A percentile compares a stretch with the other conserved stretches of the same genome.
Evolutionary conservation across 2,329 filamentous ascomycete species (phyloP).

Genomic region (Sclerotinia sclerotiorum): DNA sequence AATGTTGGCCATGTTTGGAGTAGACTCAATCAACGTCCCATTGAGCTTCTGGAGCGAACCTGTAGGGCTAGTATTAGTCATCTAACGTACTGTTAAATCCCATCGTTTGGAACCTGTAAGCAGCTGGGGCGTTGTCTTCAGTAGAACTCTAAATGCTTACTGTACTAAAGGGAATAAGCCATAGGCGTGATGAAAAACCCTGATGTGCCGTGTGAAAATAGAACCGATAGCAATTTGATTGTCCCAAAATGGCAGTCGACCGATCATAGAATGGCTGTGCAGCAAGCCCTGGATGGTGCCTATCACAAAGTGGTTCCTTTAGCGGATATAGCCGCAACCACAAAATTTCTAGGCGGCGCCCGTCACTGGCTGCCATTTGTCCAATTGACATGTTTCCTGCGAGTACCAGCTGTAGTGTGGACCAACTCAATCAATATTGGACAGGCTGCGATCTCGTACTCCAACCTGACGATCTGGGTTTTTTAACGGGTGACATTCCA

Average conservation of each 20-base stretch:
- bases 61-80: conserved; percentile 20
- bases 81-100: conserved; percentile 8
- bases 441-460: conserved; percentile 20
- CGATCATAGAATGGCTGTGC: conserved; percentile 20
- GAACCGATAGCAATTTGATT: conserved; percentile 13
- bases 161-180: conserved; percentile 10
- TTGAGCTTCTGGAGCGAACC: not conserved
- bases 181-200: not conserved
- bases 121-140: conserved; percentile 11
- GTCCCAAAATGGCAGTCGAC: conserved; percentile 18
- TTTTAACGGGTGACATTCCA: conserved; percentile 16
- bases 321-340: conserved; percentile 23
- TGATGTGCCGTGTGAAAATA: conserved; percentile 20
- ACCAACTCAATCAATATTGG: conserved; percentile 15
- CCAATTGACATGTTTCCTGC: conserved; percentile 9
- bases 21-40: conserved; percentile 16
- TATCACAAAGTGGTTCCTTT: conserved; percentile 18
- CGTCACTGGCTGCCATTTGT: conserved; percentile 18
- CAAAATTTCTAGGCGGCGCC: conserved; percentile 17
- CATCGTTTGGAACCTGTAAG: conserved; percentile 21
- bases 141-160: conserved; percentile 17
- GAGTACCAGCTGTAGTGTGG: conserved; percentile 20
- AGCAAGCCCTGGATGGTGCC: conserved; percentile 14
- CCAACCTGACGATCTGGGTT: conserved; percentile 10
- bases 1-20: conserved; percentile 13